Percentiles rank a stretch among this genome's conserved stretches.
These are phyloP conservation scores for Tephrocybe sp. DNA, from an alignment of 768 basidiomycete species.

Conservation along the genomic window DNA sequence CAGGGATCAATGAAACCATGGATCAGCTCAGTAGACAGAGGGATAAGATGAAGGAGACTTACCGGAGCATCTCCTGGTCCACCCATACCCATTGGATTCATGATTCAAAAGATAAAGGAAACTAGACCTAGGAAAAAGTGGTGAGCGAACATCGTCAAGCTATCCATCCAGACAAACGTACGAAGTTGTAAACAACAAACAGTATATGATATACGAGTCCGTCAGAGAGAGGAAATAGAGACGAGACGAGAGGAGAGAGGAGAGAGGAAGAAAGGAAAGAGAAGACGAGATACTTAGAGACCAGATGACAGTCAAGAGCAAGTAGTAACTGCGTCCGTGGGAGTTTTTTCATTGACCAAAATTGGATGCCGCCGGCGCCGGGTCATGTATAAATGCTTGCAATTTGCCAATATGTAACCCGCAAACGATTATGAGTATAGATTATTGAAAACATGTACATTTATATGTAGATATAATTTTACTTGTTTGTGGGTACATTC, in stretches of 20 bases:
- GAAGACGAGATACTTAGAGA: constrained; percentile 42
- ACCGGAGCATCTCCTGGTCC: constrained; percentile 77
- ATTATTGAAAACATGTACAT: background rate
- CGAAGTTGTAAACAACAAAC: constrained; percentile 54
- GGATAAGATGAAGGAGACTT: constrained; percentile 32
- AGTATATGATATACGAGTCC: constrained; percentile 56
- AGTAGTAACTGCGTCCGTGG: constrained; percentile 36
- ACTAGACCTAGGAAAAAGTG: constrained; percentile 44
- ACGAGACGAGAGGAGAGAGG: constrained; percentile 44
- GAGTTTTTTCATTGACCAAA: constrained; percentile 35
- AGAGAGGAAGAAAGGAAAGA: constrained; percentile 48
- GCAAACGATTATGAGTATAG: constrained; percentile 1
- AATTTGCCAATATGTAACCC: no score
- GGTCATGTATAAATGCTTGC: no score
- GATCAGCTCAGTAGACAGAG: constrained; percentile 30
- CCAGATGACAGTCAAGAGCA: constrained; percentile 49
- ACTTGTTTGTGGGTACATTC: constrained; percentile 70
- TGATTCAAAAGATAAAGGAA: constrained; percentile 60
- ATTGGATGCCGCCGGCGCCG: constrained; percentile 16
- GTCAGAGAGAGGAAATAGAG: constrained; percentile 54
- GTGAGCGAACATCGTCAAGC: constrained; percentile 13
- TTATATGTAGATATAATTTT: constrained; percentile 15
- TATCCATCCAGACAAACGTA: constrained; percentile 28
- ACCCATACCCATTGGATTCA: constrained; percentile 78
- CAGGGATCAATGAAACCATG: constrained; percentile 21